These are phyloP conservation scores for Acorus calamus DNA, from an alignment of 106 monocot species.

Conservation along the genomic window DNA sequence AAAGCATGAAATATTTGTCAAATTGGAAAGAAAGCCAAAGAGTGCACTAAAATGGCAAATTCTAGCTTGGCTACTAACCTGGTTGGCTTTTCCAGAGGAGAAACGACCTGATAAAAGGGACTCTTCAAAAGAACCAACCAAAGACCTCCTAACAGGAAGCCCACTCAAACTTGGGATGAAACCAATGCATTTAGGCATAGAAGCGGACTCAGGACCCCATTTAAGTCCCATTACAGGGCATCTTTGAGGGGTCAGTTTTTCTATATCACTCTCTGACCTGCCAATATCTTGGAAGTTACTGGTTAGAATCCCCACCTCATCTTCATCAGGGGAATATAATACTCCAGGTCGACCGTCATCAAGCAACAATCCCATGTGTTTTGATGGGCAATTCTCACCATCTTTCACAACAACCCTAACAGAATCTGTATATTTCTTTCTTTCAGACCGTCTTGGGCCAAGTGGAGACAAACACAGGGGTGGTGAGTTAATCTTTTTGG, in stretches of 20 bases:
- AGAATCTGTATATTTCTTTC: slow-evolving; percentile 29
- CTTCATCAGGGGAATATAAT: slow-evolving; percentile 17
- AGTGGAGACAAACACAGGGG: slow-evolving; percentile 85
- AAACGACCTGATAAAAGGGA: slow-evolving; percentile 88
- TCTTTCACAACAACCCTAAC: slow-evolving; percentile 13
- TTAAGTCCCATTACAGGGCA: slow-evolving; percentile 3
- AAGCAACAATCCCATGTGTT: slow-evolving; percentile 10
- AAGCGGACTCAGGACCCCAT: slow-evolving; percentile 20
- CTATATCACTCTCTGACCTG: slow-evolving; percentile 28
- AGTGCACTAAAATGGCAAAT: not conserved
- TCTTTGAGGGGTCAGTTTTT: slow-evolving; percentile 23
- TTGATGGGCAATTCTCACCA: slow-evolving; percentile 18
- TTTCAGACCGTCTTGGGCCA: slow-evolving; percentile 65
- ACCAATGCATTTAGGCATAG: slow-evolving; percentile 23
- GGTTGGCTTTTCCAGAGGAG: slow-evolving; percentile 51
- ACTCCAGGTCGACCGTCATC: slow-evolving; percentile 10
- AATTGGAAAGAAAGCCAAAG: no score
- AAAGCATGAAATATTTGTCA: no score
- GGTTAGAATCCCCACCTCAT: slow-evolving; percentile 5
- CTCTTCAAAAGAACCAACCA: slow-evolving; percentile 98
- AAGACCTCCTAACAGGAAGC: slow-evolving; percentile 65
- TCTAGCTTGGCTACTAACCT: slow-evolving; percentile 20
- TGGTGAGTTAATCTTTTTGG: slow-evolving; percentile 43
- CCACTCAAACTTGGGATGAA: slow-evolving; percentile 23
- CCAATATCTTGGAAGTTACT: slow-evolving; percentile 15